Percentiles rank a stretch among this genome's conserved stretches.
Conservation (phyloP, 805 yeast species). For the Citeromyces matritensis region DNA sequence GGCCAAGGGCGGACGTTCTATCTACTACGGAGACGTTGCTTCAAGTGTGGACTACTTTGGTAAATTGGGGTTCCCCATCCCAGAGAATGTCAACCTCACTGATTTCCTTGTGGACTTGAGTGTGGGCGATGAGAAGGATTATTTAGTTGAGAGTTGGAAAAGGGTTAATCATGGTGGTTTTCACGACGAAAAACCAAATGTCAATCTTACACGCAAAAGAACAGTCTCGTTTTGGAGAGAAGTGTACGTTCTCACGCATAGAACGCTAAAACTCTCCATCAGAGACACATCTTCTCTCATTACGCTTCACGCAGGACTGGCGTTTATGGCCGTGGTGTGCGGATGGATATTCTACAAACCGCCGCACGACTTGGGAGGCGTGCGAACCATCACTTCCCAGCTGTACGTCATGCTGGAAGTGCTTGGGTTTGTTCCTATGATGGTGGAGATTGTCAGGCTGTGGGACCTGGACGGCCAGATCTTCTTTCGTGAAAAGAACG, state of each 20-base stretch:
- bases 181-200: conserved; percentile 10
- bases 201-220: conserved; percentile 10
- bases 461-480: conserved; percentile 32
- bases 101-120: conserved; percentile 21
- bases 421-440: conserved; percentile 31
- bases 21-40: conserved; percentile 4
- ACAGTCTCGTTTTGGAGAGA: conserved; percentile 2
- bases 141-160: conserved; percentile 4
- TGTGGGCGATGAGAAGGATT: conserved; percentile 12
- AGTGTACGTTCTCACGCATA: conserved; percentile 14
- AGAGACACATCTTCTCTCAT: conserved; percentile 18
- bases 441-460: conserved; percentile 35
- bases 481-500: conserved; percentile 44
- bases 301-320: conserved; percentile 14
- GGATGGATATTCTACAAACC: conserved; percentile 63
- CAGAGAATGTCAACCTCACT: conserved; percentile 8
- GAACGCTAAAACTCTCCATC: conserved; percentile 17
- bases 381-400: conserved; percentile 36
- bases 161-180: conserved; percentile 14
- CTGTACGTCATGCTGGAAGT: conserved; percentile 29
- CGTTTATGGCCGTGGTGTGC: conserved; percentile 29
- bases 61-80: conserved; percentile 3
- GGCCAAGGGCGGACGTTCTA: conserved; percentile 36
- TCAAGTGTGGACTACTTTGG: conserved; percentile 4
- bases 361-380: conserved; percentile 37